Evolutionary conservation across 2,329 filamentous ascomycete species (phyloP), one percentile per base, ranked within the genome.

Genomic region (Fusarium sp.): DNA sequence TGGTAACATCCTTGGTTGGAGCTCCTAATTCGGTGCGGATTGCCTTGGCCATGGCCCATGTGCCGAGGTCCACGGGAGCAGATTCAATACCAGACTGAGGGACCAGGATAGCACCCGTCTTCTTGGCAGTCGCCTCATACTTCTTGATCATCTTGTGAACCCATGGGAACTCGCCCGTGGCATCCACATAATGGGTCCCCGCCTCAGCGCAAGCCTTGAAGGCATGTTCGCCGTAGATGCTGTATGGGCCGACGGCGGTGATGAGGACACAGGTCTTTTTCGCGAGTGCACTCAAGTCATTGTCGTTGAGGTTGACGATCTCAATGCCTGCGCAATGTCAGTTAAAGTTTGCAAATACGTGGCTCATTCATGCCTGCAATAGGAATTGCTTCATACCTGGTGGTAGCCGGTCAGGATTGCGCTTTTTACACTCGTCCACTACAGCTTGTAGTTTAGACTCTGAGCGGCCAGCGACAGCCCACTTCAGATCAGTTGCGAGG

Each of bases 381-480:
- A 14, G 50, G 15, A 14, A 27, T 11, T 12, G 15, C 15, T 45
- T 76, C 84, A 78, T 88, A 94, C 93, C 90, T 79, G 95, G 95
- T 63, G 90, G 88, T 38, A 85, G 79, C 63, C 95, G 91, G 81
- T 97, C 91, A 3, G 91, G 86, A 80, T 93, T 93, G 68, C 93
- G 78, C 66, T 84, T 80, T 77, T 91, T 90, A 80, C 95, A 88
- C 64, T 94, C 90, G 62, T 90, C 85, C 9, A 91, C 90, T 12
- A 98, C 83, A 45, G 85, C 84, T 74, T 93, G 88, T 6, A 98
- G 88, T 82, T 98, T 98, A 58, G 87, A 85, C 58, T 88, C 85
- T n/a, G 94, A 95, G 30, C 95, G 93, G 33, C 95, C 95, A 54
- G 95, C 94, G 65, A 98, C 86, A 15, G 94, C 95, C 95, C 95